Evolutionary conservation across 2,329 filamentous ascomycete species (phyloP).

Genomic region (Drechslerella dactyloides): DNA sequence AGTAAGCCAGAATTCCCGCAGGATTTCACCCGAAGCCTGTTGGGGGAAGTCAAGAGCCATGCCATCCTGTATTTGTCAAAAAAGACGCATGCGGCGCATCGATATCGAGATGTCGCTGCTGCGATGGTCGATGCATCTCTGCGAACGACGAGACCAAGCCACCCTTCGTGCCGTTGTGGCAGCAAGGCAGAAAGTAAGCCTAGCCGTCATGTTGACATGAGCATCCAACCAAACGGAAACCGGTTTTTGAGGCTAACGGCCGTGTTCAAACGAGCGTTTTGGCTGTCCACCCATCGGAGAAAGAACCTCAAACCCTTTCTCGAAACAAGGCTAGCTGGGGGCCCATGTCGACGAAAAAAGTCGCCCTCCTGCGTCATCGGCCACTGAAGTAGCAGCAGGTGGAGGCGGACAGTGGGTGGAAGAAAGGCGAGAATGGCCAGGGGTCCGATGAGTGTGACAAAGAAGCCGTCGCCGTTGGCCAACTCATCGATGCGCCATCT

Average conservation of each 20-base stretch:
- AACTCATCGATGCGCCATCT: slow-evolving; percentile 44
- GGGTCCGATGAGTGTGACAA: slow-evolving; percentile 34
- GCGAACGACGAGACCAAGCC: slow-evolving; percentile 24
- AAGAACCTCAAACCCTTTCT: slow-evolving; percentile 48
- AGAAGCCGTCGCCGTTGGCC: slow-evolving; percentile 39
- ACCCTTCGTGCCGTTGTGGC: slow-evolving; percentile 28
- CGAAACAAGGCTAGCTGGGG: slow-evolving; percentile 46
- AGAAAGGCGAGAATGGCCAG: slow-evolving; percentile 49
- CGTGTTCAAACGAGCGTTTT: slow-evolving; percentile 43
- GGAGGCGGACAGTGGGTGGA: slow-evolving; percentile 35
- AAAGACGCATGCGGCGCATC: slow-evolving; percentile 28
- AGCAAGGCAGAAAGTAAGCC: slow-evolving; percentile 1
- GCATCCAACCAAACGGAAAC: not conserved
- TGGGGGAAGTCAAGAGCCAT: slow-evolving; percentile 3
- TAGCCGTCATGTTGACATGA: not conserved
- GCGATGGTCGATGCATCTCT: slow-evolving; percentile 30
- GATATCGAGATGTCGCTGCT: slow-evolving; percentile 8
- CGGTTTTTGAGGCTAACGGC: slow-evolving; percentile 27
- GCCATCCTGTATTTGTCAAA: slow-evolving; percentile 26
- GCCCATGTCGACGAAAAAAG: slow-evolving; percentile 33
- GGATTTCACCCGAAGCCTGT: slow-evolving; percentile 16
- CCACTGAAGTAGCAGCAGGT: slow-evolving; percentile 41
- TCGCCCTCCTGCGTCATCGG: slow-evolving; percentile 49
- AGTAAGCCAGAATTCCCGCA: not conserved
- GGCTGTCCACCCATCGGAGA: slow-evolving; percentile 31